Base-by-base conservation (phyloP, 148 eudicot genomes). In the Rhododendron williamsianum region DNA sequence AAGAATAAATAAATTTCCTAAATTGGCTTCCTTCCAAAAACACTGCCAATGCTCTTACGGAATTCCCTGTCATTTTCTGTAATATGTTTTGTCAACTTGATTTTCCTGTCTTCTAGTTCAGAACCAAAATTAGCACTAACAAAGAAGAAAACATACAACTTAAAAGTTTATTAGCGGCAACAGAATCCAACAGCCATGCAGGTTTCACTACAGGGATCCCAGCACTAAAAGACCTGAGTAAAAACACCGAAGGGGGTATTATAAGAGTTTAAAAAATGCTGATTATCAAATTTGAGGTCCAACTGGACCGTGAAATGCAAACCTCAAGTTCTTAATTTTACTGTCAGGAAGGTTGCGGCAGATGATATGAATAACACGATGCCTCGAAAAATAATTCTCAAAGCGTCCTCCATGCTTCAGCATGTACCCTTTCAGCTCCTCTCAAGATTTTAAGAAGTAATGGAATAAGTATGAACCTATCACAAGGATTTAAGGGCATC, bases 121-220 rank as follows among this genome's bases (percentile, higher is more conserved):
- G 21, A 82, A 35, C 25, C 46, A 56, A 27, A 54, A 33, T 35
- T 33, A 73, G 78, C 43, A 73, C 45, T 16, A 35, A 35, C 45
- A 78, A 77, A 76, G 73, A 82, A 51, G n/a, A 79, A 36, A 81
- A 88, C 98, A 90, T 90, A 95, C 99, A 96, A 83, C 89, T 94
- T 85, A 96, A 88, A 78, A 96, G 91, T 88, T 90, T 94, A 73
- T 90, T 89, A 69, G 98, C 97, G 83, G 92, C 93, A 86, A 96
- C 91, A 85, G 93, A 95, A 69, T 96, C 99, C 91, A 89, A 80
- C 85, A 96, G 88, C 99, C 99, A 96, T 43, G 93, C 83, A 48
- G 99, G 98, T 88, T 95, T 96, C 82, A 96, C 96, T 81, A 96
- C 97, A 78, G 99, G 98, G 78, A 96, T 92, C 73, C 98, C 99